Evolutionary conservation across 2,329 filamentous ascomycete species (phyloP).

Genomic region (Penicillium sp.): DNA sequence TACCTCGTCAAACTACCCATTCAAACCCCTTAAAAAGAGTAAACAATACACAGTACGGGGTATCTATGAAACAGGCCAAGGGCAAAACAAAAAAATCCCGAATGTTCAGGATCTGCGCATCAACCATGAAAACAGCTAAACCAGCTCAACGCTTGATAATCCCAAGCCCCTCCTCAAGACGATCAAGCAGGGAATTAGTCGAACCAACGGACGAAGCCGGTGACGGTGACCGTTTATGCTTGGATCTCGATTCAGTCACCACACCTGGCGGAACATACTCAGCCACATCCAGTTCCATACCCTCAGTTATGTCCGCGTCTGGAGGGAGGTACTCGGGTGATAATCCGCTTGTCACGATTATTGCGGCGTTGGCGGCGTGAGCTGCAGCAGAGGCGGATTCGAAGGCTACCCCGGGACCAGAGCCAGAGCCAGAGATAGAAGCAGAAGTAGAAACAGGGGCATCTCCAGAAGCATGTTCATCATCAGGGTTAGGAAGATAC

Average conservation of each 20-base stretch:
- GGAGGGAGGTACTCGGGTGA: not conserved
- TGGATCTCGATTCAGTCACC: not conserved
- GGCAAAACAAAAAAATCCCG: not conserved
- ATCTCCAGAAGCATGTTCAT: not conserved
- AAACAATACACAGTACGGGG: not conserved
- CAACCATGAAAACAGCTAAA: not conserved
- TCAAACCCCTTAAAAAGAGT: too few species aligned
- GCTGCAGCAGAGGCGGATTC: not conserved
- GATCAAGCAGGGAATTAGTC: slow-evolving; percentile 18
- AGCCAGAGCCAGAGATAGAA: not conserved
- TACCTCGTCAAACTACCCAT: too few species aligned
- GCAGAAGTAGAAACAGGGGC: not conserved
- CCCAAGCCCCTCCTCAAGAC: slow-evolving; percentile 22
- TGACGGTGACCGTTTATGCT: slow-evolving; percentile 5
- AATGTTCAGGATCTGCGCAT: not conserved
- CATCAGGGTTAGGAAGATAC: not conserved
- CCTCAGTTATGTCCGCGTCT: not conserved
- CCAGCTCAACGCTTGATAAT: slow-evolving; percentile 6
- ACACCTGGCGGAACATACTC: not conserved
- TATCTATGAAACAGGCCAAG: not conserved
- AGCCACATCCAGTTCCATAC: not conserved
- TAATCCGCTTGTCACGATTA: not conserved
- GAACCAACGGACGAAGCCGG: slow-evolving; percentile 12
- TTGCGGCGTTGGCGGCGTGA: not conserved
- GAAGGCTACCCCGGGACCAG: not conserved